Percentiles rank a stretch among this genome's conserved stretches.
phyloP scores from a whole-genome alignment of 2,329 filamentous ascomycete species.

The Metarhizium robertsii region DNA sequence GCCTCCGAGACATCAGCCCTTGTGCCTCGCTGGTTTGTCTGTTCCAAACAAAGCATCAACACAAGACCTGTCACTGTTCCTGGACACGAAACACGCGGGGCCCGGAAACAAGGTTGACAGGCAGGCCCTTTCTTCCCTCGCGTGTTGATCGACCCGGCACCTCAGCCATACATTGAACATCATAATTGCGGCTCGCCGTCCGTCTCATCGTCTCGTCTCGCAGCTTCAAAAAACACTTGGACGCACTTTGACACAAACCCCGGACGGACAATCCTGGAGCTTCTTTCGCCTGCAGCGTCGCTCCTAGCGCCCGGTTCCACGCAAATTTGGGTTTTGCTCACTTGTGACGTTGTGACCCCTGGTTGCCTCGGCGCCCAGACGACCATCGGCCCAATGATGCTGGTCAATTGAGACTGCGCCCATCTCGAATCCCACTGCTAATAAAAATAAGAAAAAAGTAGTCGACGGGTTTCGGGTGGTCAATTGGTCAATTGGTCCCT shows the following conservation, averaged over 20 bases:
- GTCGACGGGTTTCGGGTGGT: no score
- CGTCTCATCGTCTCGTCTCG: no score
- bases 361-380: background rate
- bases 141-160: no score
- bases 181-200: no score
- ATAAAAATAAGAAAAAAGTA: no score
- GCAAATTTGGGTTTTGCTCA: background rate
- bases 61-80: background rate
- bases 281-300: background rate
- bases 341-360: background rate
- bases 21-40: background rate
- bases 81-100: background rate
- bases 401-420: background rate
- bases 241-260: no score
- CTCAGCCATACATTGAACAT: no score
- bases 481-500: background rate
- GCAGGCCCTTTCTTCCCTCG: no score
- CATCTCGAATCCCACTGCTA: background rate
- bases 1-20: background rate
- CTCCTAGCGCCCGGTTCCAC: no score
- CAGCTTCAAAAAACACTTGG: no score
- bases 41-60: conserved; percentile 1
- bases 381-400: background rate
- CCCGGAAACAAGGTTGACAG: no score
- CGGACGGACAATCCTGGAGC: background rate